Conservation (phyloP, 2,329 filamentous ascomycete genomes). For the Aspergillus viridinutans region DNA sequence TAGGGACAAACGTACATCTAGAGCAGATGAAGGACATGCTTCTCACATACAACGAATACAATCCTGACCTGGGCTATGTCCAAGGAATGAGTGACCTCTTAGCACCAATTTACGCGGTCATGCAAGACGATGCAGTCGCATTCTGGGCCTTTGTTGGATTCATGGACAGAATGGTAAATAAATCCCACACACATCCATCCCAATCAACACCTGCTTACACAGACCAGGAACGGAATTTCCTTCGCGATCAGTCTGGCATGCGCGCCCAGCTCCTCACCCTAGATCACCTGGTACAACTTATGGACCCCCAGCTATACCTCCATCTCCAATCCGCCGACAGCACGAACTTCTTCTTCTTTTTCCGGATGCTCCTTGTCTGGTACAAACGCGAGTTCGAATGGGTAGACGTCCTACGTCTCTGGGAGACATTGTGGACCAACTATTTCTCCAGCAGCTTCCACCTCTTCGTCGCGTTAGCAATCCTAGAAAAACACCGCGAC, state of each 20-base stretch:
- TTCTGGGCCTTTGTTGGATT: slow-evolving; percentile 97
- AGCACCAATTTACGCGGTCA: slow-evolving; percentile 91
- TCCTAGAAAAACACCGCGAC: slow-evolving; percentile 91
- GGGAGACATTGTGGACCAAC: slow-evolving; percentile 95
- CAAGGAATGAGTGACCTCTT: slow-evolving; percentile 98
- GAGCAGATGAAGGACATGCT: slow-evolving; percentile 99
- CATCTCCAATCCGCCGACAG: slow-evolving; percentile 87
- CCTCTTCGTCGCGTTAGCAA: slow-evolving; percentile 87
- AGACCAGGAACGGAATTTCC: slow-evolving; percentile 76
- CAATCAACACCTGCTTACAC: slow-evolving; percentile 2
- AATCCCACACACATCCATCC: slow-evolving; percentile 1
- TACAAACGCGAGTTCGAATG: slow-evolving; percentile 97
- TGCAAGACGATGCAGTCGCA: slow-evolving; percentile 93
- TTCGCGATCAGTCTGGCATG: slow-evolving; percentile 96
- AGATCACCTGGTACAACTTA: slow-evolving; percentile 91
- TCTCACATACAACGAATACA: slow-evolving; percentile 97
- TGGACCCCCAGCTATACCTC: slow-evolving; percentile 90
- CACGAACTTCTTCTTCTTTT: slow-evolving; percentile 99
- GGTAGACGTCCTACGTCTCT: slow-evolving; percentile 78
- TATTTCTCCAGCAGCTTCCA: slow-evolving; percentile 86
- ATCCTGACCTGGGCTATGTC: slow-evolving; percentile 90
- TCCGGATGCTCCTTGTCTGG: slow-evolving; percentile 98
- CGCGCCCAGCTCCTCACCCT: slow-evolving; percentile 82
- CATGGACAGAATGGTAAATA: slow-evolving; percentile 83
- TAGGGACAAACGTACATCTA: slow-evolving; percentile 92